phyloP scores from a whole-genome alignment of 2,329 filamentous ascomycete genomes.

The Penicillium sp. region DNA sequence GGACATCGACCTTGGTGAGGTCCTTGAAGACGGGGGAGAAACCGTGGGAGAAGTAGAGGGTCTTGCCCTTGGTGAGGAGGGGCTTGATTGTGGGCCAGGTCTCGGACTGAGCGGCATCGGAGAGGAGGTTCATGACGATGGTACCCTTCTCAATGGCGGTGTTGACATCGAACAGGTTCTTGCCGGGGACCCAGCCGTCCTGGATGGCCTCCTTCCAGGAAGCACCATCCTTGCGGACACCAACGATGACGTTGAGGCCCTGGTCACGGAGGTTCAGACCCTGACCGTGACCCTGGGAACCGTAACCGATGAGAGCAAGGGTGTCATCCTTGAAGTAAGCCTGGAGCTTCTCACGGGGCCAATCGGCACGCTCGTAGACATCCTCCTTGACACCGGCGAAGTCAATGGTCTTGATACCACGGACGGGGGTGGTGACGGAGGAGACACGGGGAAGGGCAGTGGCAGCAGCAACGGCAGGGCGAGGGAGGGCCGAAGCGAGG shows the following conservation, averaged over 20 bases:
- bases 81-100: constrained; percentile 99
- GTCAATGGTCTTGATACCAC: constrained; percentile 98
- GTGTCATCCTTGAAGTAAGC: constrained; percentile 99
- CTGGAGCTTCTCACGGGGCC: constrained; percentile 98
- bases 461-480: constrained; percentile 51
- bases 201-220: constrained; percentile 97
- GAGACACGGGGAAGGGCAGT: constrained; percentile 46
- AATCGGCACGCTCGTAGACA: constrained; percentile 97
- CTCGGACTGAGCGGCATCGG: constrained; percentile 96
- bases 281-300: constrained; percentile 97
- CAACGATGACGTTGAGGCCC: constrained; percentile 97
- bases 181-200: constrained; percentile 97
- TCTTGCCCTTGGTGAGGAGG: constrained; percentile 98
- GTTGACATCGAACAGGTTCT: constrained; percentile 98
- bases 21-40: constrained; percentile 99
- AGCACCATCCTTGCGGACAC: constrained; percentile 96
- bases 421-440: constrained; percentile 49
- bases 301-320: constrained; percentile 97
- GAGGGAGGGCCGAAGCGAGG: constrained; percentile 58
- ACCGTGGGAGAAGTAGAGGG: constrained; percentile 99
- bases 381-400: constrained; percentile 94
- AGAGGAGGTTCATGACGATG: constrained; percentile 99
- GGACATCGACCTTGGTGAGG: constrained; percentile 97
- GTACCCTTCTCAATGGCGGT: constrained; percentile 92
- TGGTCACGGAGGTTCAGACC: constrained; percentile 99